Evolutionary conservation across 306 rosid genomes (phyloP).

Genomic region (Fragaria vesca): DNA sequence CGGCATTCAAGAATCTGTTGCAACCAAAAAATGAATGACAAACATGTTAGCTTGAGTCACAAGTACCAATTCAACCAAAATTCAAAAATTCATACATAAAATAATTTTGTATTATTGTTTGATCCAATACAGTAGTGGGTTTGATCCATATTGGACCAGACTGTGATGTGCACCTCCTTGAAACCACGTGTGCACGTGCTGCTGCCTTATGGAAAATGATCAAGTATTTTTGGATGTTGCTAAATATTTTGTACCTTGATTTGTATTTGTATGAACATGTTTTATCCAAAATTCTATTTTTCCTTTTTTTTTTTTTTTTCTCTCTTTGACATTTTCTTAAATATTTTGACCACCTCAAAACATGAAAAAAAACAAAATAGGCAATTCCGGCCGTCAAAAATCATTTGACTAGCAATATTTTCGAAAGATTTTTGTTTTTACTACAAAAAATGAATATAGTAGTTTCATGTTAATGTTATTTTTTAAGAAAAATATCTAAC

Average conservation of each 20-base stretch:
- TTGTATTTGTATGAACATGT: too few relatives aligned
- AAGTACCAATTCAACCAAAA: not conserved
- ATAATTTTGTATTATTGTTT: too few relatives aligned
- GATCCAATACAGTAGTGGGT: not conserved
- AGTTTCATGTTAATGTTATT: too few relatives aligned
- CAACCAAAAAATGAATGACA: not conserved
- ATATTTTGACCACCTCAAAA: not conserved
- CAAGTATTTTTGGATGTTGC: not conserved
- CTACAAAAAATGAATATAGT: not conserved
- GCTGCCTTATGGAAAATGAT: not conserved
- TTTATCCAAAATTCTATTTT: not conserved
- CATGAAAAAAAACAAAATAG: not conserved
- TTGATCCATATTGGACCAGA: not conserved
- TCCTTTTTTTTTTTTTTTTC: too few relatives aligned
- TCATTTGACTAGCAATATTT: not conserved
- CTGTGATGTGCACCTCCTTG: not conserved
- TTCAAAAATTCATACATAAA: not conserved
- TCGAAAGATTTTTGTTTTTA: not conserved
- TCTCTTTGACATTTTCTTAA: too few relatives aligned
- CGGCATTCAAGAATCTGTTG: slow-evolving; percentile 81
- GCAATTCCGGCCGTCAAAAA: not conserved
- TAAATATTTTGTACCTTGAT: too few relatives aligned
- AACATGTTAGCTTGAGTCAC: not conserved
- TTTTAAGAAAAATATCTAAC: too few relatives aligned
- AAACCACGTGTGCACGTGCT: not conserved